Conservation (phyloP, 805 yeast genomes). For the Cyberlindnera mycetangii region DNA sequence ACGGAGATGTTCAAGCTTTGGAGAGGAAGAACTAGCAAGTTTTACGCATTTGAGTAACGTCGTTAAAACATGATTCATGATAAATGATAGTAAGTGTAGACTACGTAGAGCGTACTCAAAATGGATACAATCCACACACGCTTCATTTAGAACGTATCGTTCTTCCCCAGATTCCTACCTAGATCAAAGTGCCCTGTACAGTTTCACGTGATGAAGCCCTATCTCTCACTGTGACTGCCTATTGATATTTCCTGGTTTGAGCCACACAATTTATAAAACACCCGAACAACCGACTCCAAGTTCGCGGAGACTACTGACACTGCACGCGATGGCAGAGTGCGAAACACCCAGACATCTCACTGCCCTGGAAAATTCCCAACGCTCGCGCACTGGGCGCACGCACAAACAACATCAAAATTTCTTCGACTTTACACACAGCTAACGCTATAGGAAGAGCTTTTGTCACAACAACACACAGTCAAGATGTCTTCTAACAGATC, state of each 20-base stretch:
- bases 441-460: not conserved
- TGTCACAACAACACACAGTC: conserved; percentile 13
- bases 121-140: too few relatives aligned
- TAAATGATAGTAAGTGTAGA: too few relatives aligned
- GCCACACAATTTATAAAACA: not conserved
- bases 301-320: conserved; percentile 4
- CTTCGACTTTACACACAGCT: conserved; percentile 10
- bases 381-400: conserved; percentile 8
- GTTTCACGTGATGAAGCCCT: conserved; percentile 3
- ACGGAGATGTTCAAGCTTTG: conserved; percentile 23
- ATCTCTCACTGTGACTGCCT: conserved; percentile 2
- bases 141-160: too few relatives aligned
- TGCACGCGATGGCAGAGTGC: conserved; percentile 8
- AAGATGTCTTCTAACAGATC: conserved; percentile 52
- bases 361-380: conserved; percentile 11
- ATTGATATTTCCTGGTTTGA: conserved; percentile 1
- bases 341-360: conserved; percentile 18
- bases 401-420: conserved; percentile 18
- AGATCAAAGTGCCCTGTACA: not conserved
- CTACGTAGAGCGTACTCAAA: too few relatives aligned
- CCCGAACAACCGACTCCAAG: not conserved
- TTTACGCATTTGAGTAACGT: conserved; percentile 34
- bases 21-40: conserved; percentile 27
- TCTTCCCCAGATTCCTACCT: not conserved
- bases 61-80: not conserved